Evolutionary conservation across 768 basidiomycete species (phyloP).

Genomic region (Leucogyrophana mollusca): DNA sequence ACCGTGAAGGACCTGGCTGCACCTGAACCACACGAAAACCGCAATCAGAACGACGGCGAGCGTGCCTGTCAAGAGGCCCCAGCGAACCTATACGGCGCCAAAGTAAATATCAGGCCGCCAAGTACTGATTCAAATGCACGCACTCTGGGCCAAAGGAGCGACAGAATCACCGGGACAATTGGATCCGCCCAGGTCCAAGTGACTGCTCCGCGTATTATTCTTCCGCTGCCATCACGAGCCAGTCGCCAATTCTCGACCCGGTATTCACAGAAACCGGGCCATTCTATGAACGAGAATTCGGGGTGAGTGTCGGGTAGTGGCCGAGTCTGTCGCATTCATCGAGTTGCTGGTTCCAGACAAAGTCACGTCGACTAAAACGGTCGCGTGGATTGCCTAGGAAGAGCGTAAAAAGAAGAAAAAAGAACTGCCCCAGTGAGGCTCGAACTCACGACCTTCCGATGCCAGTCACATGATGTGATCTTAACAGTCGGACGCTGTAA

Average conservation of each 20-base stretch:
- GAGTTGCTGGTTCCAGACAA: neutral
- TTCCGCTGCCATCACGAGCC: slow-evolving; percentile 39
- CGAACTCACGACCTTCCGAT: slow-evolving; percentile 73
- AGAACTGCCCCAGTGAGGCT: slow-evolving; percentile 59
- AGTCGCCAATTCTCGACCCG: slow-evolving; percentile 54
- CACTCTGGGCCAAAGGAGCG: slow-evolving; percentile 34
- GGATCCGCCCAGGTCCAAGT: slow-evolving; percentile 38
- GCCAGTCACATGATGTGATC: neutral
- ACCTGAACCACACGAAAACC: slow-evolving; percentile 32
- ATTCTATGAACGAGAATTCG: slow-evolving; percentile 48
- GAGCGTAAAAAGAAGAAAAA: slow-evolving; percentile 4
- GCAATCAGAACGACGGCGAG: slow-evolving; percentile 14
- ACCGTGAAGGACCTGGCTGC: slow-evolving; percentile 51
- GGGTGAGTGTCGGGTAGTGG: slow-evolving; percentile 43
- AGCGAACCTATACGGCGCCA: slow-evolving; percentile 15
- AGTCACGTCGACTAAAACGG: no score
- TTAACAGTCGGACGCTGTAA: slow-evolving; percentile 79
- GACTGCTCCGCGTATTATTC: slow-evolving; percentile 27
- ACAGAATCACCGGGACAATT: slow-evolving; percentile 27
- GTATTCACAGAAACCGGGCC: slow-evolving; percentile 55
- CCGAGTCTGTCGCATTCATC: slow-evolving; percentile 36
- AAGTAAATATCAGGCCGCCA: slow-evolving; percentile 12
- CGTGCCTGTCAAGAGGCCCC: slow-evolving; percentile 8
- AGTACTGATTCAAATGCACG: slow-evolving; percentile 6
- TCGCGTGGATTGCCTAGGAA: neutral